phyloP scores from a whole-genome alignment of 139 green algal genomes.

The Edaphochlamys debaryana region DNA sequence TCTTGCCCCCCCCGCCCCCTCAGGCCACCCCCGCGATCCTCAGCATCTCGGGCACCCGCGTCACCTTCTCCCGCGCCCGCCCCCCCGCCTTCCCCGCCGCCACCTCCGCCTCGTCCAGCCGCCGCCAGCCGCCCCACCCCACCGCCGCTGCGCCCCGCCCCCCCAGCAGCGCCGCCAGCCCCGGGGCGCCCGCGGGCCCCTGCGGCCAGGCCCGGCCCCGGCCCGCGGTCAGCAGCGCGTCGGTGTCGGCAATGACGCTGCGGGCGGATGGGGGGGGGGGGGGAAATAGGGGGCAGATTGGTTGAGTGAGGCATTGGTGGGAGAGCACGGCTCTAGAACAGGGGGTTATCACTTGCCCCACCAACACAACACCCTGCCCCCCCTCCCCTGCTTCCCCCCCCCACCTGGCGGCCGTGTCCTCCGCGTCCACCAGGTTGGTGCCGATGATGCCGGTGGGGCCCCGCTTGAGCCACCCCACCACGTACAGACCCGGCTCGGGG shows the following conservation, averaged over 20 bases:
- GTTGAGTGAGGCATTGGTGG: too few relatives aligned
- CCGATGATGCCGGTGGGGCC: constrained; percentile 93
- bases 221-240: neutral
- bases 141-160: constrained; percentile 54
- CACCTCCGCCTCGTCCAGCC: constrained; percentile 76
- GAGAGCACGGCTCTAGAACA: too few relatives aligned
- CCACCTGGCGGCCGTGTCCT: constrained; percentile 73
- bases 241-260: constrained; percentile 64
- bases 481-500: constrained; percentile 78
- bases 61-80: constrained; percentile 77
- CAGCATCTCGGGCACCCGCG: constrained; percentile 71
- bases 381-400: too few relatives aligned
- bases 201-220: neutral
- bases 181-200: constrained; percentile 26
- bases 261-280: neutral
- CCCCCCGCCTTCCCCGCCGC: constrained; percentile 53
- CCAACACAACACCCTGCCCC: too few relatives aligned
- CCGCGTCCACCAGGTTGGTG: constrained; percentile 88
- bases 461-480: constrained; percentile 89
- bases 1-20: too few relatives aligned
- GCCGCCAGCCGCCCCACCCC: constrained; percentile 67
- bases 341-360: too few relatives aligned
- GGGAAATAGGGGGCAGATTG: too few relatives aligned
- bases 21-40: neutral
- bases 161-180: constrained; percentile 60